Evolutionary conservation across 768 basidiomycete species (phyloP), one percentile per base, ranked within the genome.

Genomic region (Dacryopinax spathularia): DNA sequence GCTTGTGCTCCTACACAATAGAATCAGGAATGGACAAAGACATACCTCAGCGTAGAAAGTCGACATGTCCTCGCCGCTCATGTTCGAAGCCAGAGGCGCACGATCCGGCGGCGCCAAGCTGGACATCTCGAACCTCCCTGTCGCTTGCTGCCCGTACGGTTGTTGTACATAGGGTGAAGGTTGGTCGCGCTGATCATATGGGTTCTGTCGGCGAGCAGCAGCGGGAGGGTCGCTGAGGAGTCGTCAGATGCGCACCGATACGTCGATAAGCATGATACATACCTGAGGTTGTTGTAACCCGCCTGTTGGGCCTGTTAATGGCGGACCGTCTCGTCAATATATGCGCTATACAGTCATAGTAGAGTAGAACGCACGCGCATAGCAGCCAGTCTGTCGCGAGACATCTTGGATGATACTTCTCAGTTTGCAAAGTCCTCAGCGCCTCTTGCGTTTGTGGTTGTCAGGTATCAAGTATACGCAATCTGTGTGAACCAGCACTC

Each of bases 401-500:
- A 56, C 48, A 56, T 56, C 48, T 5, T 44, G 48, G n/a, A n/a
- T n/a, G n/a, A n/a, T n/a, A n/a, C n/a, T n/a, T n/a, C n/a, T n/a
- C 25, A 13, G 13, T 27, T 27, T 29, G 31, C 6, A 13, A 22
- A 7, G 43, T 44, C 9, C 5, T 25, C n/a, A n/a, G n/a, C n/a
- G n/a, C n/a, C 29, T 56, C 13, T 56, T 56, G 25, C 18, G 29
- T 56, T 56, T n/a, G n/a, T n/a, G 48, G 25, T 27, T 41, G 39
- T 41, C 9, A 27, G 48, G 13, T 56, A 56, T 56, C 48, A 20
- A 18, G 16, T 18, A n/a, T n/a, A n/a, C n/a, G n/a, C n/a, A 18
- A 15, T 56, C 48, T 56, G 48, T 20, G 48, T 29, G 48, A 31
- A 27, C 48, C 48, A 56, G 48, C 48, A 56, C 48, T 56, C 48